Base-by-base conservation (phyloP, 2,329 filamentous ascomycete species). In the Diplodia intermedia region DNA sequence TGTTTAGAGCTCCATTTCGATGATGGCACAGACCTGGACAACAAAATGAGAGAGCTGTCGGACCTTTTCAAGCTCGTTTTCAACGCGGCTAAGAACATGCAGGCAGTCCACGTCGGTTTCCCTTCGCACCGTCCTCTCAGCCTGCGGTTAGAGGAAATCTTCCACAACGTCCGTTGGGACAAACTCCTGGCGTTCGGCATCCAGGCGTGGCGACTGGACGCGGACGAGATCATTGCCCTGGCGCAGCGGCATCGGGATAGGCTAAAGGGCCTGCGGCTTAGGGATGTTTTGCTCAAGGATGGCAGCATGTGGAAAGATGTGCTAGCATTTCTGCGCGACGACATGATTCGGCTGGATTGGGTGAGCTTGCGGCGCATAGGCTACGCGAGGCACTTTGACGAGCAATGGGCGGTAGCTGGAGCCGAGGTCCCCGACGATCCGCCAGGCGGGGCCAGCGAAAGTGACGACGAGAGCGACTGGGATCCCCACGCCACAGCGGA, bases 1-100 rank as follows among this genome's bases (percentile, higher is more conserved):
- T 87, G 86, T 72, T 78, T 91, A 20, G 88, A 90, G 71, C 77
- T 91, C 29, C 88, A 89, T 71, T 89, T 90, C 71, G 86, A 88
- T 70, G 86, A 88, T 57, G 81, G 82, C 29, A 79, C 79, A 4
- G 84, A 89, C 71, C 80, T 90, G 18, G 86, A 88, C 70, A 78
- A 81, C 36, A 85, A 85, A 68, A 88, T 90, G 79, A 78, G 79
- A 23, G 82, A 86, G 69, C 79, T 91, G 0, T 88, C 88, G 3
- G 75, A 76, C 3, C 79, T 88, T 9, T 90, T 90, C 70, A 81
- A 82, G 53, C 82, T 81, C 5, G 82, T 90, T 29, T 89, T 91
- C 72, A 80, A 76, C 3, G 83, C 85, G 11, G 86, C 89, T 4
- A 83, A 82, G 65, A 88, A 88, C 69, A 84, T 91, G 72, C 83